A percentile compares a stretch with the other conserved stretches of the same genome.
phyloP scores from a whole-genome alignment of 2,329 filamentous ascomycete species.

The Trichoderma koningii region DNA sequence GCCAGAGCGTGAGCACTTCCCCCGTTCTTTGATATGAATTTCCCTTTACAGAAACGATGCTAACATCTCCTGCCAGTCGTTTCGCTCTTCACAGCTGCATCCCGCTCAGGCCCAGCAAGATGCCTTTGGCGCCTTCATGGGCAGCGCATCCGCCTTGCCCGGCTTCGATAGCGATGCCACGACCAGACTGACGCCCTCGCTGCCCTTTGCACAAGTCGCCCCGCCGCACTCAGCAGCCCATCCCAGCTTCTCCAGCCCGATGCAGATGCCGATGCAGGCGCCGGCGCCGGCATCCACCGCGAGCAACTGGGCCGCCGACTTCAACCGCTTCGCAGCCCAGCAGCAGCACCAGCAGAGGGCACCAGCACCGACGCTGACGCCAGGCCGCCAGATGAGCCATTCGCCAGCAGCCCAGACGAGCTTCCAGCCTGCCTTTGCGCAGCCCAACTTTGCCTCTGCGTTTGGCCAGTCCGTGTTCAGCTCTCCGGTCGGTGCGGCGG shows the following conservation, averaged over 20 bases:
- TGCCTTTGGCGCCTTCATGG: slow-evolving; percentile 43
- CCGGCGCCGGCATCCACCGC: slow-evolving; percentile 33
- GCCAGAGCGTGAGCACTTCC: slow-evolving; percentile 37
- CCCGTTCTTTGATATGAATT: not conserved
- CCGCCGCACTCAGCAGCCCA: slow-evolving; percentile 29
- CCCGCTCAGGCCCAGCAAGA: slow-evolving; percentile 35
- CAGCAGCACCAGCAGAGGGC: slow-evolving; percentile 37
- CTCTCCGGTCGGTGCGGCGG: slow-evolving; percentile 32
- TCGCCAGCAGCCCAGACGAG: slow-evolving; percentile 30
- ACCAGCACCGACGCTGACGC: slow-evolving; percentile 30
- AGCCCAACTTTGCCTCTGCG: slow-evolving; percentile 33
- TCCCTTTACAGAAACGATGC: not conserved
- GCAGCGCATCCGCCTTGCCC: slow-evolving; percentile 35
- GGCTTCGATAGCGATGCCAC: slow-evolving; percentile 41
- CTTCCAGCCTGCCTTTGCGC: slow-evolving; percentile 39
- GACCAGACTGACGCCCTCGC: slow-evolving; percentile 39
- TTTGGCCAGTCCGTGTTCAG: slow-evolving; percentile 34
- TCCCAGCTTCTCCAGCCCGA: slow-evolving; percentile 33
- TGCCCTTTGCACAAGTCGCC: slow-evolving; percentile 35
- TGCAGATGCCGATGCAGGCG: slow-evolving; percentile 30
- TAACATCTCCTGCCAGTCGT: slow-evolving; percentile 37
- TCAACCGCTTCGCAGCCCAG: slow-evolving; percentile 39
- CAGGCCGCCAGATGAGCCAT: slow-evolving; percentile 35
- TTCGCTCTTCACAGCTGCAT: slow-evolving; percentile 39
- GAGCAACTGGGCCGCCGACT: slow-evolving; percentile 44